Conservation (phyloP, 441 rosid species). For the Sinapis alba region DNA sequence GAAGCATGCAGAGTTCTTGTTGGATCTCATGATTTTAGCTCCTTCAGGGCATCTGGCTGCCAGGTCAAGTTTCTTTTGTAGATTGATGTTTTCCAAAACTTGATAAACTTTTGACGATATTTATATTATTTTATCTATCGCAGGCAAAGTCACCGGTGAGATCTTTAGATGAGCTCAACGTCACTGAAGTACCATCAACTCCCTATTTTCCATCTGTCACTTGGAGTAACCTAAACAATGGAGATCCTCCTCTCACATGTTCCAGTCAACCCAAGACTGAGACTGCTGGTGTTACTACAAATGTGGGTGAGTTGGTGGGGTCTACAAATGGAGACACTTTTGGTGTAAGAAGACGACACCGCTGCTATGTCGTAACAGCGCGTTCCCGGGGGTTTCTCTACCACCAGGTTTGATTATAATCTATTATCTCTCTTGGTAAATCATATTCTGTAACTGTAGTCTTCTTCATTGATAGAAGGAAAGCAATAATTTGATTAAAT, state of each 20-base stretch:
- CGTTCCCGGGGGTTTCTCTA: conserved; percentile 87
- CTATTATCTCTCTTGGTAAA: conserved; percentile 2
- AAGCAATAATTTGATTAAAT: neutral
- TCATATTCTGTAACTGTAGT: neutral
- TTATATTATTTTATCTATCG: conserved; percentile 1
- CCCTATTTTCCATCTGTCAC: conserved; percentile 67
- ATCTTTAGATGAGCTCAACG: conserved; percentile 78
- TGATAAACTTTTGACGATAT: neutral
- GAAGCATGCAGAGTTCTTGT: conserved; percentile 91
- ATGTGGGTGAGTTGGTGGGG: neutral
- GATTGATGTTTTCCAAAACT: neutral
- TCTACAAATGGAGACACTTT: conserved; percentile 32
- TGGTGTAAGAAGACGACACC: conserved; percentile 63
- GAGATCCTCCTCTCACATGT: conserved; percentile 38
- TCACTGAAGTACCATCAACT: conserved; percentile 66
- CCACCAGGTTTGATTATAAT: conserved; percentile 68
- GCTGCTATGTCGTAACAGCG: conserved; percentile 71
- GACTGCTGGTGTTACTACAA: conserved; percentile 33
- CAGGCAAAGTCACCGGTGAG: conserved; percentile 91
- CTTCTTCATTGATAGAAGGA: conserved; percentile 12
- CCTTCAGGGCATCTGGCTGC: conserved; percentile 96
- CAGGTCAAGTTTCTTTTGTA: conserved; percentile 53
- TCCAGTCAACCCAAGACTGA: conserved; percentile 34
- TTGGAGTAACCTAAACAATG: conserved; percentile 34
- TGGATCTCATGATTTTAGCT: conserved; percentile 92